Conservation (phyloP, 345 rosid genomes). For the Excoecaria agallocha region DNA sequence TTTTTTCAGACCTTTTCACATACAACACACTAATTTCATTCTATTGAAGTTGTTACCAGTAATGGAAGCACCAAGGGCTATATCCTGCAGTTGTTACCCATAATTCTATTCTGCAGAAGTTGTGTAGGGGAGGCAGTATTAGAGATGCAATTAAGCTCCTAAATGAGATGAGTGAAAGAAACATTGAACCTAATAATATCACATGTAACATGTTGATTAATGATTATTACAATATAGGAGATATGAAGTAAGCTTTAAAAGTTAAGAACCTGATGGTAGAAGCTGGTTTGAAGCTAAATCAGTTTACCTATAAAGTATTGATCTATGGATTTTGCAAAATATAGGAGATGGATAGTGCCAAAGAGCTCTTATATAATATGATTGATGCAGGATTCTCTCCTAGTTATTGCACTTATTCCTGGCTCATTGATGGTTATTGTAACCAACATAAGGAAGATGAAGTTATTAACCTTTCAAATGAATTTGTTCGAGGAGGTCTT, state of each 20-base stretch:
- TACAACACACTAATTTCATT: constrained; percentile 72
- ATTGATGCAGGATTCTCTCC: constrained; percentile 71
- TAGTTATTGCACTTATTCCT: constrained; percentile 68
- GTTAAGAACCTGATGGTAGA: constrained; percentile 76
- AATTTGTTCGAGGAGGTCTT: constrained; percentile 53
- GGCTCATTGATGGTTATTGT: constrained; percentile 78
- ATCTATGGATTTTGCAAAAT: constrained; percentile 83
- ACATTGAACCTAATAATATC: constrained; percentile 70
- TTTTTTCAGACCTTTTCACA: constrained; percentile 66
- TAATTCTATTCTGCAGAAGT: constrained; percentile 69
- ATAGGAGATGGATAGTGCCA: constrained; percentile 61
- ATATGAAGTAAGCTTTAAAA: constrained; percentile 74
- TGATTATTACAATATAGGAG: constrained; percentile 82
- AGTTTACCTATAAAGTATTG: constrained; percentile 67
- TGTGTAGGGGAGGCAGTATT: constrained; percentile 79
- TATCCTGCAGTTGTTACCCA: constrained; percentile 70
- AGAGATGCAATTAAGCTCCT: constrained; percentile 72
- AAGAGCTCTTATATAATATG: constrained; percentile 69
- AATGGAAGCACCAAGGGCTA: constrained; percentile 72
- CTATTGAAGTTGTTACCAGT: constrained; percentile 64
- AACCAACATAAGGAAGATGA: constrained; percentile 47
- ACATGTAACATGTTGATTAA: constrained; percentile 89
- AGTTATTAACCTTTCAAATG: constrained; percentile 43
- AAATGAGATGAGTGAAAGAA: constrained; percentile 75
- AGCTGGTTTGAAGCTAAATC: constrained; percentile 66